Conservation (phyloP, 129 eudicot genomes). For the Smallanthus sonchifolius region DNA sequence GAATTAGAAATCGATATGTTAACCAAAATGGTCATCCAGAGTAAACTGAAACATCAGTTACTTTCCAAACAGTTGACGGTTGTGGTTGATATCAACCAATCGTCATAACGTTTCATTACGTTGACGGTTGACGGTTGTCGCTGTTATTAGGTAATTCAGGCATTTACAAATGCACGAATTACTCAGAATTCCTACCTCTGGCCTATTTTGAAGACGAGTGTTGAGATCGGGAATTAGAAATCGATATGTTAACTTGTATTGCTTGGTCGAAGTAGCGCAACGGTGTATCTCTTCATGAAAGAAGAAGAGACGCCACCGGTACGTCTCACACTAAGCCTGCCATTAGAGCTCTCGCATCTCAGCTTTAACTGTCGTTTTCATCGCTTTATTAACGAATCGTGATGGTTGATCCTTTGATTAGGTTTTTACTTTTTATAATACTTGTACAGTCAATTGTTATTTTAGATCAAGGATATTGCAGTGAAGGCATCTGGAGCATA, state of each 20-base stretch:
- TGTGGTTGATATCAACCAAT: no score
- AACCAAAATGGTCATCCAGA: no score
- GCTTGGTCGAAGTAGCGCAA: conserved; percentile 75
- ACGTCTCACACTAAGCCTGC: conserved; percentile 70
- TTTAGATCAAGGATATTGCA: conserved; percentile 88
- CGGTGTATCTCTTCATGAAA: conserved; percentile 64
- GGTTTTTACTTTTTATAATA: neutral
- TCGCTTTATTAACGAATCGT: neutral
- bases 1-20: no score
- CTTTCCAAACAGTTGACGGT: no score
- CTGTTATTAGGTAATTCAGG: no score
- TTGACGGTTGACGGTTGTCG: no score
- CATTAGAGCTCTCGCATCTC: conserved; percentile 69
- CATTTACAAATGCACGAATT: no score
- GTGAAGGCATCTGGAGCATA: conserved; percentile 84
- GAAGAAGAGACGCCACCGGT: conserved; percentile 49
- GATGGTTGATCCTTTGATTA: conserved; percentile 7
- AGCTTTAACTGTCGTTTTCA: conserved; percentile 26
- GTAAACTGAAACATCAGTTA: no score
- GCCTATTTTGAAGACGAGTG: neutral
- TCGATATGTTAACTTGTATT: conserved; percentile 74
- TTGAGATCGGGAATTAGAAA: conserved; percentile 15
- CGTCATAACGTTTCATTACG: no score
- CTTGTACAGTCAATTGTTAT: neutral
- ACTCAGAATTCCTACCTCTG: no score